Conservation (phyloP, 2,329 filamentous ascomycete species). For the Curvularia sp. region DNA sequence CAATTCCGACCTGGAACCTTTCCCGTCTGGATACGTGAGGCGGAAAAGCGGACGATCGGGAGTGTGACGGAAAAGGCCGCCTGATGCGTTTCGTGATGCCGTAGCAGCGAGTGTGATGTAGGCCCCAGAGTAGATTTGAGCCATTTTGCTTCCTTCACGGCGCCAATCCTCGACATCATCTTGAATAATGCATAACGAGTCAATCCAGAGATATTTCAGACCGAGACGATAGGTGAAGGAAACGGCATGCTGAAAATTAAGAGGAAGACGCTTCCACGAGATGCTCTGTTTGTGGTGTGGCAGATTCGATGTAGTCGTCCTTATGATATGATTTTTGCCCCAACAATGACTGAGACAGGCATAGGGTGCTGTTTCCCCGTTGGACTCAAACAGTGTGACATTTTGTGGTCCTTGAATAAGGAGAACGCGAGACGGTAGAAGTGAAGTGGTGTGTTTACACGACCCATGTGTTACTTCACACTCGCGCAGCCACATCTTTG, state of each 20-base stretch:
- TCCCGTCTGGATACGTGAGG: background rate
- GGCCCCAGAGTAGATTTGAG: conserved; percentile 23
- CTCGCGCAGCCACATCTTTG: background rate
- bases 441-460: background rate
- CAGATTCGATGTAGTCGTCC: background rate
- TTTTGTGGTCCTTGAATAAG: background rate
- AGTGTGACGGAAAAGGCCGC: conserved; percentile 10
- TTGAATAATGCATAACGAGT: conserved; percentile 27
- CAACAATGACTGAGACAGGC: conserved; percentile 16
- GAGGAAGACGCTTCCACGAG: conserved; percentile 12
- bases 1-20: conserved; percentile 1
- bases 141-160: conserved; percentile 26
- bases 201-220: conserved; percentile 29
- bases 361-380: conserved; percentile 2
- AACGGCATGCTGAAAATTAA: conserved; percentile 24
- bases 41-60: background rate
- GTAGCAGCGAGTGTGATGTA: conserved; percentile 18
- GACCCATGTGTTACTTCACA: conserved; percentile 1
- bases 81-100: conserved; percentile 1
- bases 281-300: conserved; percentile 3
- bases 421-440: conserved; percentile 9
- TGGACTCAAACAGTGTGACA: conserved; percentile 3
- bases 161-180: conserved; percentile 24
- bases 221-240: conserved; percentile 16
- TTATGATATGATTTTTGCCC: background rate